Conservation (phyloP, 305 asterid species). For the Rubia occidens region DNA sequence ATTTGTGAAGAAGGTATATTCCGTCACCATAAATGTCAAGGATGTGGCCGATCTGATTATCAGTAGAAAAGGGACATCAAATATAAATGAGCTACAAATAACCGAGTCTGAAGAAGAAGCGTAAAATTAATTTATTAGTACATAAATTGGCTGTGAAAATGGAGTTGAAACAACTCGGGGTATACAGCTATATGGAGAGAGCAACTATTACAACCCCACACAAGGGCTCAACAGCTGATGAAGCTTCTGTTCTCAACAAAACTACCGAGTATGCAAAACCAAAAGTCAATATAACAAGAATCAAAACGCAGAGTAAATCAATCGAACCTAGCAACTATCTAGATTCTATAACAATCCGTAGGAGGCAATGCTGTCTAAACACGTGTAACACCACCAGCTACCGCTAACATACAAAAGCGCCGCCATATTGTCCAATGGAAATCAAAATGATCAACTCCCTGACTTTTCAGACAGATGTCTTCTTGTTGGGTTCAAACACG, state of each 20-base stretch:
- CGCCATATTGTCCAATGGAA: constrained; percentile 7
- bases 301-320: not conserved
- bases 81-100: too few relatives aligned
- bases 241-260: not conserved
- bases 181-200: not conserved
- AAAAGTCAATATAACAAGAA: not conserved
- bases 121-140: not conserved
- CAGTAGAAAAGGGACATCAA: not conserved
- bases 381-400: constrained; percentile 10
- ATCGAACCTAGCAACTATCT: constrained; percentile 14
- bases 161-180: not conserved
- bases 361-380: constrained; percentile 4
- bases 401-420: constrained; percentile 7
- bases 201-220: constrained; percentile 15
- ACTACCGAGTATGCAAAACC: not conserved
- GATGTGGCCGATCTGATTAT: too few relatives aligned
- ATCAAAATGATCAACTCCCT: constrained; percentile 10
- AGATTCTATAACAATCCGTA: constrained; percentile 15
- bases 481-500: constrained; percentile 77
- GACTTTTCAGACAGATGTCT: constrained; percentile 33
- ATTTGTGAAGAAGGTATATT: too few relatives aligned
- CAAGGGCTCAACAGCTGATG: constrained; percentile 1
- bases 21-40: too few relatives aligned
- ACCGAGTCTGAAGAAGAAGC: not conserved
- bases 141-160: not conserved